Percentiles rank a stretch among this genome's conserved stretches.
phyloP scores from a whole-genome alignment of 345 rosid genomes.

The Salix udensis region DNA sequence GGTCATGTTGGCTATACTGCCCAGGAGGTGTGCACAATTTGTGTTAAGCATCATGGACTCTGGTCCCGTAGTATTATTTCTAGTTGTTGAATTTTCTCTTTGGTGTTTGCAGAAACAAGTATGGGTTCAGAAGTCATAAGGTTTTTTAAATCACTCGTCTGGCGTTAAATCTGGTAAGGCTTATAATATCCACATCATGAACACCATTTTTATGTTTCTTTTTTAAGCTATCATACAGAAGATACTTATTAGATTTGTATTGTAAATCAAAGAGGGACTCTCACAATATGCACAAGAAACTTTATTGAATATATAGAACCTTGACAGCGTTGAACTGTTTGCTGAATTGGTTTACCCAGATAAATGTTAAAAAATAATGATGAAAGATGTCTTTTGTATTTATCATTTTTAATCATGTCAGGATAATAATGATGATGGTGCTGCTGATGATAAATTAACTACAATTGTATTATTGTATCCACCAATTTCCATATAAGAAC shows the following conservation, averaged over 20 bases:
- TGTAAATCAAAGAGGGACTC: background rate
- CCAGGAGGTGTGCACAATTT: constrained; percentile 32
- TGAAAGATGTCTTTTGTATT: background rate
- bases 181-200: background rate
- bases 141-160: constrained; percentile 24
- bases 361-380: too few species aligned
- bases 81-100: background rate
- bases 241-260: background rate
- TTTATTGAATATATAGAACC: background rate
- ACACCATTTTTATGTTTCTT: background rate
- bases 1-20: constrained; percentile 33
- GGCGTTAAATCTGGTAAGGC: constrained; percentile 2
- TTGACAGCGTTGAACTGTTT: background rate
- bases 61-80: constrained; percentile 1
- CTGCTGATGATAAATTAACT: too few species aligned
- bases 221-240: background rate
- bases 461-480: too few species aligned
- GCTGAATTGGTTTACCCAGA: background rate
- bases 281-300: background rate
- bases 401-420: too few species aligned
- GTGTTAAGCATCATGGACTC: background rate
- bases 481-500: background rate
- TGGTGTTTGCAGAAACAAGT: constrained; percentile 50
- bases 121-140: constrained; percentile 65
- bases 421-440: too few species aligned